Base-by-base conservation (phyloP, 2,329 filamentous ascomycete genomes). In the Trichoderma koningiopsis region DNA sequence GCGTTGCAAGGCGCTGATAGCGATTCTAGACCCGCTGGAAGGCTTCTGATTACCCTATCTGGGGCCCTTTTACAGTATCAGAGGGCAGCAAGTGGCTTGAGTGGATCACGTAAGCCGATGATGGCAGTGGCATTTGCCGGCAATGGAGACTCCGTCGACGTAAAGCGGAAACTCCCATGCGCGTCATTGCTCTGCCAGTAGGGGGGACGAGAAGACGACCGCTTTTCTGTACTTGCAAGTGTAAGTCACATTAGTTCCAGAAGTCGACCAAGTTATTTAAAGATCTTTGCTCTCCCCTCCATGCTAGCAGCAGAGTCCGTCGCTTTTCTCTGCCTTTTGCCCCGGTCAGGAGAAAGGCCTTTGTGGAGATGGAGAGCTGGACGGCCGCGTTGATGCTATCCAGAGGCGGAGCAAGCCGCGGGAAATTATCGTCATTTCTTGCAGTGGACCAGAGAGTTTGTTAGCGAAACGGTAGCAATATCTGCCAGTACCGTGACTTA, bases 341-440 rank as follows among this genome's bases (percentile, higher is more conserved):
- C 64, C 64, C 33, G 40, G 64, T 68, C 67, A 68, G 57, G 67
- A 68, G 67, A 58, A 68, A 11, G 13, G 4, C 31, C 37, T 29
- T 22, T 37, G 56, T 68, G 52, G 67, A 57, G 67, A 62, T 33
- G 33, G 53, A 55, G 6, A 37, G 55, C 58, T 56, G 40, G 22
- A 67, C 35, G 22, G 29, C 35, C 47, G 43, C 37, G 22, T 29
- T 29, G 52, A 49, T 49, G 37, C 52, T 57, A 57, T 52, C 22
- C 40, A 43, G 52, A 69, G 53, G 60, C 68, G 62, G 37, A 64
- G 60, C 40, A 53, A 19, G 24, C 29, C 16, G 61, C 33, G 37
- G 68, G 62, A 66, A 66, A 66, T 69, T 64, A 53, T 57, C 61
- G 55, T 69, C 61, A 69, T 69, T 69, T 69, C 68, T 58, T 53